Conservation (phyloP, 768 basidiomycete species). For the Tubosaeta sp. region DNA sequence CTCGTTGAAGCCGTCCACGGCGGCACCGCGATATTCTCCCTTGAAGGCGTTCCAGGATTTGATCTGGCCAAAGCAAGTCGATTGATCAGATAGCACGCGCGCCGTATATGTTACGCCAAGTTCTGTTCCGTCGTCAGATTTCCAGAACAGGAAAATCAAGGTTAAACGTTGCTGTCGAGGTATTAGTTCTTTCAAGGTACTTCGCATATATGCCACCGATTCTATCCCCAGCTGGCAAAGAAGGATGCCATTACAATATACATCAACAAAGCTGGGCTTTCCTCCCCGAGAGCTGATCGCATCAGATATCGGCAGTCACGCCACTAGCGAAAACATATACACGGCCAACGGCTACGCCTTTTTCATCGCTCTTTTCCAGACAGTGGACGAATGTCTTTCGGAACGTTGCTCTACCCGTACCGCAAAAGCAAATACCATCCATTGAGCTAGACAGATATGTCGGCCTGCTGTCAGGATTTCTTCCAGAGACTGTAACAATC, state of each 20-base stretch:
- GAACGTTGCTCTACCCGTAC: not conserved
- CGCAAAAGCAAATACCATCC: not conserved
- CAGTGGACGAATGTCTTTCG: not conserved
- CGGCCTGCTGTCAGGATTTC: not conserved
- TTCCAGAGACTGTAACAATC: not conserved
- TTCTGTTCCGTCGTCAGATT: conserved; percentile 11
- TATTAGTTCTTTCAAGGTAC: no score
- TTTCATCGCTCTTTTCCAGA: conserved; percentile 1
- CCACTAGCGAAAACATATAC: not conserved
- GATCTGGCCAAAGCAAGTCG: no score
- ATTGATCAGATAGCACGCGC: no score
- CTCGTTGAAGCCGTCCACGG: no score
- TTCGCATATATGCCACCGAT: fast-evolving
- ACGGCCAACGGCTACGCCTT: not conserved
- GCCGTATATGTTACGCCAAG: no score
- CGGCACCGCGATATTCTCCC: no score
- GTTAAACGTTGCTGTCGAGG: conserved; percentile 14
- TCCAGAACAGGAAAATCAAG: conserved; percentile 13
- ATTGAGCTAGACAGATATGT: not conserved
- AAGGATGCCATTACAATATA: not conserved
- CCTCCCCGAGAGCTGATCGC: not conserved
- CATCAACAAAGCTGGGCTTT: not conserved
- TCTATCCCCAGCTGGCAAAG: not conserved
- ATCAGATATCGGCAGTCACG: not conserved
- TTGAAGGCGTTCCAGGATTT: no score